Percentiles rank a stretch among this genome's conserved stretches.
Evolutionary conservation across 2,329 filamentous ascomycete genomes (phyloP).

Genomic region (Rhynchosporium agropyri): DNA sequence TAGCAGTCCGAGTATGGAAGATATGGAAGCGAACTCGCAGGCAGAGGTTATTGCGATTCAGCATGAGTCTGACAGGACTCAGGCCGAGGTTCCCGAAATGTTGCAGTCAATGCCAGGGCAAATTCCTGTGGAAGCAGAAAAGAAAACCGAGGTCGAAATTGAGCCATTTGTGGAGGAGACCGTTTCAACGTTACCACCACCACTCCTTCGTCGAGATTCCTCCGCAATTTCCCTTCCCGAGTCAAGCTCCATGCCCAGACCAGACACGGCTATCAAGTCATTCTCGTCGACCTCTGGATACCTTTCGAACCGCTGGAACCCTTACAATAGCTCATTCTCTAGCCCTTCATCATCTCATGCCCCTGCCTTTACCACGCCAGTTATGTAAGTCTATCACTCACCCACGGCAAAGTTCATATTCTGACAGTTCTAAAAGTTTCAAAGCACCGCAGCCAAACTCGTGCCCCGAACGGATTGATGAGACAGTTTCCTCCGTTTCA

Average conservation of each 20-base stretch:
- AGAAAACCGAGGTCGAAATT: conserved; percentile 8
- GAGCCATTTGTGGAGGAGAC: conserved; percentile 10
- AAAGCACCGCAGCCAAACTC: conserved; percentile 36
- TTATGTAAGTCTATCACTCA: conserved; percentile 45
- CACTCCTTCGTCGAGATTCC: conserved; percentile 20
- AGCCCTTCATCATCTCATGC: conserved; percentile 48
- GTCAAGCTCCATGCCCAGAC: conserved; percentile 27
- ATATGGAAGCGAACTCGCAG: conserved; percentile 25
- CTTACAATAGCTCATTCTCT: conserved; percentile 52
- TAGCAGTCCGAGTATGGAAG: conserved; percentile 33
- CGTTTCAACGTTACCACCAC: conserved; percentile 16
- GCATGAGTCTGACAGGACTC: conserved; percentile 9
- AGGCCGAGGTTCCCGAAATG: conserved; percentile 21
- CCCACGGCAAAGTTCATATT: neutral
- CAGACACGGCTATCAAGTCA: conserved; percentile 34
- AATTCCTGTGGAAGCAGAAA: conserved; percentile 17
- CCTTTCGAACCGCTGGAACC: conserved; percentile 58
- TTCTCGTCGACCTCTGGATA: conserved; percentile 42
- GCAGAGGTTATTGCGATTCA: conserved; percentile 25
- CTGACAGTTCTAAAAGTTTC: conserved; percentile 30
- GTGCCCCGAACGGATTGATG: conserved; percentile 38
- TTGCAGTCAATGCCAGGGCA: conserved; percentile 11
- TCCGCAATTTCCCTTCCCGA: conserved; percentile 20
- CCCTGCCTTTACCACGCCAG: conserved; percentile 44
- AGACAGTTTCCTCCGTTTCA: conserved; percentile 29